phyloP scores from a whole-genome alignment of 176 grass and related monocot genomes.

The Carex littledalei region DNA sequence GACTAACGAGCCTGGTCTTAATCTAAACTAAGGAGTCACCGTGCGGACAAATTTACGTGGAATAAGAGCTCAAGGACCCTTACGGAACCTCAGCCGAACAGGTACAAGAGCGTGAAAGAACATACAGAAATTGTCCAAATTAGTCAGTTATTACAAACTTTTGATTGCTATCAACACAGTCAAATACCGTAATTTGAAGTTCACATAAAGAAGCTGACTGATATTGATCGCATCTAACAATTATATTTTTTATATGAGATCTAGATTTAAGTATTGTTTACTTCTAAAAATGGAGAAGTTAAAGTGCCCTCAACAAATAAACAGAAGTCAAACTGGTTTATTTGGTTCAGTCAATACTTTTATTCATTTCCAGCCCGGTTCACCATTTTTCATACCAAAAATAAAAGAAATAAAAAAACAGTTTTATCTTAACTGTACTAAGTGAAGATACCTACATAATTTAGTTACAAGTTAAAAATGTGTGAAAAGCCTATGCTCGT shows the following conservation, averaged over 20 bases:
- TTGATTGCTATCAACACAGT: too few relatives aligned
- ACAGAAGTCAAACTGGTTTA: background rate
- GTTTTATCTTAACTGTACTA: background rate
- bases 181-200: too few relatives aligned
- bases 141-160: too few relatives aligned
- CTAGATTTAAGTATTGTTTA: background rate
- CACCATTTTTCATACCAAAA: background rate
- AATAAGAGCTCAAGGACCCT: too few relatives aligned
- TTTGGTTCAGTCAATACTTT: background rate
- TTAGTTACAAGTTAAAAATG: background rate
- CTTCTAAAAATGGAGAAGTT: background rate
- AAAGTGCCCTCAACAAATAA: background rate
- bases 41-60: too few relatives aligned
- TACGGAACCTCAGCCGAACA: too few relatives aligned
- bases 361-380: background rate
- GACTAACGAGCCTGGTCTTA: too few relatives aligned
- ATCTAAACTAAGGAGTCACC: too few relatives aligned
- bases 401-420: too few relatives aligned
- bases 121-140: too few relatives aligned
- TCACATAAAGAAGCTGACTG: too few relatives aligned
- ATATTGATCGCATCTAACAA: background rate
- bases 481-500: background rate
- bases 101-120: too few relatives aligned
- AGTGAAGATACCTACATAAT: background rate
- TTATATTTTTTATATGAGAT: background rate